Base-by-base conservation (phyloP, 306 rosid species). In the Lathyrus aphaca region DNA sequence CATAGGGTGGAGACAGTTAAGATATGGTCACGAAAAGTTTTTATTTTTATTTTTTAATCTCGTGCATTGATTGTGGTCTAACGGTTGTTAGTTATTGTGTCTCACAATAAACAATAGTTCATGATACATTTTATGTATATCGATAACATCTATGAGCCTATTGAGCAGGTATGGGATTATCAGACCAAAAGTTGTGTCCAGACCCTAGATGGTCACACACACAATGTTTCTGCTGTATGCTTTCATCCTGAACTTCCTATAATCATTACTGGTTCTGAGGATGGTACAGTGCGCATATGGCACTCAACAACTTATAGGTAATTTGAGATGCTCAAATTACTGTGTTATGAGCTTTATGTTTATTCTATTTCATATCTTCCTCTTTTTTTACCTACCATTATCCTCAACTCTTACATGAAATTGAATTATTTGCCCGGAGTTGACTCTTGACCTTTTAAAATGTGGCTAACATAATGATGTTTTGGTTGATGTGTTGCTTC, bases 161-260 rank as follows among this genome's bases (percentile, higher is more conserved):
- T 80, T 85, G 48, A 72, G 18, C 85, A 95, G 99, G 96, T 95
- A 57, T 95, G 99, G 99, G 99, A 95, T 77, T 95, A 95, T 82
- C 99, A 95, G 86, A 95, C 97, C 61, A 95, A 91, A 82, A 82
- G 97, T 82, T 95, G 99, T 83, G 99, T 95, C 83, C 99, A 95
- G 87, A 95, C 99, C 44, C 91, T 95, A 67, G 99, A 95, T 16
- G 99, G 99, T 64, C 97, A 95, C 74, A 95, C 99, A n/a, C 99
- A 95, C 87, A 95, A 95, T 83, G 97, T 95, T 58, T 95, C 99
- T 81, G 99, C 96, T 72, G 99, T 95, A 45, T 95, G 96, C 84
- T 95, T 95, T 74, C 99, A 95, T 77, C 97, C 99, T 19, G 97
- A 95, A 69, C 99, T 95, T 82, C 99, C 99, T 11, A 91, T 95